Evolutionary conservation across 169 alveolate genomes (phyloP), one percentile per base, ranked within the genome.

Genomic region (Eimeria praecox): DNA sequence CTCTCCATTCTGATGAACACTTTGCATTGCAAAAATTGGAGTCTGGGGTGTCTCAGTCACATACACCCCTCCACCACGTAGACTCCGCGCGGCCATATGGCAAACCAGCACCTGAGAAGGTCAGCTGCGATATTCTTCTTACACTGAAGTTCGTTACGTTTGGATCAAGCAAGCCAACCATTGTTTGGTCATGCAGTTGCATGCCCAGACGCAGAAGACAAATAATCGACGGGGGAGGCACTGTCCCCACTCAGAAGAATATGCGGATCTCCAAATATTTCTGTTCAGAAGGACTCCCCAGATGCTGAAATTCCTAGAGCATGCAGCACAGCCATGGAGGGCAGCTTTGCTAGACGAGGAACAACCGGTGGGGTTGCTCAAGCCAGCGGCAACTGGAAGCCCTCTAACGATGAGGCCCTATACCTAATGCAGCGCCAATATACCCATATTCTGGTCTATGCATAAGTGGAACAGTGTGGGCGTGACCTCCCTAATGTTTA

Each of bases 351-450:
- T 42, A 46, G 30, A n/a, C 30, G 27, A 78, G 46, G 69, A 64
- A 9, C 88, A 6, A 16, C 27, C n/a, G 66, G 88, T 78, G 88
- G 88, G 88, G 88, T 78, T 78, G 88, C 42, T 78, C 88, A 78
- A 44, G 88, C 27, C 69, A 73, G 0, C 54, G 52, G 52, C 52
- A 73, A 73, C 83, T 52, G 38, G 83, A 20, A 18, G 83, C 35
- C 83, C 83, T 73, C 52, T 52, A 73, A 73, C 83, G 54, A 38
- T 73, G 83, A 73, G 54, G 18, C 52, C 83, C 83, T 4, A 3
- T 69, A 73, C 9, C 4, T 9, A 38, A 4, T 35, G 54, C 3
- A 38, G 35, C 0, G 83, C 49, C 3, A 14, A 16, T 35, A 6
- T n/a, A 38, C 20, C 33, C 83, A 73, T 38, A 38, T 38, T 35